phyloP scores from a whole-genome alignment of 345 rosid genomes.

The Trapa incisa region DNA sequence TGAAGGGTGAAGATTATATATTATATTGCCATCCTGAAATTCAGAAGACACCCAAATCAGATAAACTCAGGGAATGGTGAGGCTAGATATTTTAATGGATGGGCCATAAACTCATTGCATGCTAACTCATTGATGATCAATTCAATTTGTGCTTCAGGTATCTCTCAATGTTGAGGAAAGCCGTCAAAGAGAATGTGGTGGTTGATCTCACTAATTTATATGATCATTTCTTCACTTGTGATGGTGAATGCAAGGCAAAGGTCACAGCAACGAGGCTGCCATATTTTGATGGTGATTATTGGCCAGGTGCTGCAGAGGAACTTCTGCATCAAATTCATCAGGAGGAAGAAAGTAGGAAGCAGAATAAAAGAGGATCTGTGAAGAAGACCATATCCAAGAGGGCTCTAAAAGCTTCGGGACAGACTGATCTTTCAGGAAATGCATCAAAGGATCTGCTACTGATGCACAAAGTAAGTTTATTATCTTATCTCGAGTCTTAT shows the following conservation, averaged over 20 bases:
- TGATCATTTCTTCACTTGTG: constrained; percentile 78
- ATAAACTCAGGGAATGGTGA: constrained; percentile 96
- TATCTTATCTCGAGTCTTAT: constrained; percentile 1
- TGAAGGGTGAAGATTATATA: constrained; percentile 98
- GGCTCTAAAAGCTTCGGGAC: constrained; percentile 95
- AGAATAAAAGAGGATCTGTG: constrained; percentile 64
- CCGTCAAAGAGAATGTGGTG: constrained; percentile 71
- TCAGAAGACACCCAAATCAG: constrained; percentile 99
- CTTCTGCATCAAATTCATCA: constrained; percentile 75
- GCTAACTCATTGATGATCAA: constrained; percentile 4
- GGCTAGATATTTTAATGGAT: constrained; percentile 15
- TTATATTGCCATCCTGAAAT: constrained; percentile 98
- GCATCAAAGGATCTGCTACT: constrained; percentile 84
- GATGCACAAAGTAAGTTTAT: constrained; percentile 56
- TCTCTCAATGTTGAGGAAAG: constrained; percentile 78
- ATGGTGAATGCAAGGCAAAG: constrained; percentile 83
- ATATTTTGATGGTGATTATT: constrained; percentile 98
- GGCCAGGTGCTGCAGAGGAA: constrained; percentile 99
- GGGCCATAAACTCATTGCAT: neutral
- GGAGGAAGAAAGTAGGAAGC: constrained; percentile 92
- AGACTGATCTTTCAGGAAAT: constrained; percentile 76
- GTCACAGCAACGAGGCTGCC: constrained; percentile 98
- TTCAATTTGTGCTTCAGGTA: constrained; percentile 46
- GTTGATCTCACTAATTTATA: constrained; percentile 73
- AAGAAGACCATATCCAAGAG: constrained; percentile 91